These are phyloP conservation scores for Carpinus fangiana DNA, from an alignment of 306 rosid species.

Conservation along the genomic window DNA sequence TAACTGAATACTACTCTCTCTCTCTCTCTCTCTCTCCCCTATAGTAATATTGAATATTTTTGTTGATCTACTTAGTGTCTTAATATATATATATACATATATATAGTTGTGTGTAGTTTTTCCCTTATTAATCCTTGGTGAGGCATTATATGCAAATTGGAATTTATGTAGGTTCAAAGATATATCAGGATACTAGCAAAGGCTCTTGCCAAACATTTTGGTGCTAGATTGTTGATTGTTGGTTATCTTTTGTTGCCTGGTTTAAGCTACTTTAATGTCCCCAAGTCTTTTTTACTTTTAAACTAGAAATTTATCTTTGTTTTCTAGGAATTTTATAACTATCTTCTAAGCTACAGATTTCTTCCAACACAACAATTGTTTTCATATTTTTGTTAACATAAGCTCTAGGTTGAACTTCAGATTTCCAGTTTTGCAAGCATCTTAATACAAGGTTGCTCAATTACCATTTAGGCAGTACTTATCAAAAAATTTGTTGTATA, in stretches of 20 bases:
- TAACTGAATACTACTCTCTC: too few relatives aligned
- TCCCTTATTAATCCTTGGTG: too few relatives aligned
- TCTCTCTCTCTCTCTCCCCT: too few relatives aligned
- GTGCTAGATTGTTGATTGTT: constrained; percentile 69
- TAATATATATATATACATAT: too few relatives aligned
- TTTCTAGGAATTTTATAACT: not conserved
- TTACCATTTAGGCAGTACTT: too few relatives aligned
- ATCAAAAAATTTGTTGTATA: too few relatives aligned
- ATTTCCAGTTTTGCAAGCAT: not conserved
- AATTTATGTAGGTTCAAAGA: constrained; percentile 68
- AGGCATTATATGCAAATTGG: too few relatives aligned
- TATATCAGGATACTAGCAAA: constrained; percentile 91
- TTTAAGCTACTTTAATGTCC: constrained; percentile 56
- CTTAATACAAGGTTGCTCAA: not conserved
- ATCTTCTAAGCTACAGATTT: constrained; percentile 1
- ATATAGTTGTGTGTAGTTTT: too few relatives aligned
- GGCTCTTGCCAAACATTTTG: constrained; percentile 91
- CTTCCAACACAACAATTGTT: constrained; percentile 4
- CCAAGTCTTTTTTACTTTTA: constrained; percentile 10
- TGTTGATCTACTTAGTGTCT: too few relatives aligned
- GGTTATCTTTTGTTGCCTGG: constrained; percentile 77
- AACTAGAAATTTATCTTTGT: not conserved
- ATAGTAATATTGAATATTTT: too few relatives aligned
- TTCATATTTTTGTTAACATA: not conserved
- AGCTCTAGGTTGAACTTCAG: not conserved